Evolutionary conservation across 257 asterid species (phyloP).

Genomic region (Solanum pimpinellifolium): DNA sequence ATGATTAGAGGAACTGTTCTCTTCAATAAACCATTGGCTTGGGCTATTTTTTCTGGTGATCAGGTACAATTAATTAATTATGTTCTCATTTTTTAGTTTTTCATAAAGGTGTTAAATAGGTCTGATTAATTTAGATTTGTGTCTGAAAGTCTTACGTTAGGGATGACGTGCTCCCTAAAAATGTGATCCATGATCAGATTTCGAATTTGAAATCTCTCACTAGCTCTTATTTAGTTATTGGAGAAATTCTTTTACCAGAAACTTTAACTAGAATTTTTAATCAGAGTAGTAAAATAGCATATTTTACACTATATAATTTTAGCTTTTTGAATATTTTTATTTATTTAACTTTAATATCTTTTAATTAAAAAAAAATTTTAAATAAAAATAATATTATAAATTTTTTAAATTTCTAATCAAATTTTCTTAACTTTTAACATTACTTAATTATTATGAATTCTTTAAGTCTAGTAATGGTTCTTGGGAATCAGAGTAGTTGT

Average conservation of each 20-base stretch:
- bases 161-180: accelerated
- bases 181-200: neutral
- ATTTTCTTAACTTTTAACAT: too few relatives aligned
- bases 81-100: neutral
- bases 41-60: conserved; percentile 96
- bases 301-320: too few relatives aligned
- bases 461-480: neutral
- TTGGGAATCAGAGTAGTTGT: neutral
- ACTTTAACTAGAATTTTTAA: too few relatives aligned
- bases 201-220: neutral
- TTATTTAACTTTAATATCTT: too few relatives aligned
- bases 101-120: neutral
- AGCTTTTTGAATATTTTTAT: too few relatives aligned
- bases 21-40: conserved; percentile 92
- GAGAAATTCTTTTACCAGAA: too few relatives aligned
- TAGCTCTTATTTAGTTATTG: neutral
- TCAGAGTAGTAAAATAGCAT: too few relatives aligned
- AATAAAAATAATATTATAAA: too few relatives aligned
- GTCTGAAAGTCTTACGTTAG: neutral
- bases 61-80: conserved; percentile 38
- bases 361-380: too few relatives aligned
- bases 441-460: neutral
- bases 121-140: neutral
- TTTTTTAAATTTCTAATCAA: too few relatives aligned
- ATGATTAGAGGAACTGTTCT: conserved; percentile 73